These are phyloP conservation scores for Effrenium voratum DNA, from an alignment of 73 alveolate genomes.

Conservation along the genomic window DNA sequence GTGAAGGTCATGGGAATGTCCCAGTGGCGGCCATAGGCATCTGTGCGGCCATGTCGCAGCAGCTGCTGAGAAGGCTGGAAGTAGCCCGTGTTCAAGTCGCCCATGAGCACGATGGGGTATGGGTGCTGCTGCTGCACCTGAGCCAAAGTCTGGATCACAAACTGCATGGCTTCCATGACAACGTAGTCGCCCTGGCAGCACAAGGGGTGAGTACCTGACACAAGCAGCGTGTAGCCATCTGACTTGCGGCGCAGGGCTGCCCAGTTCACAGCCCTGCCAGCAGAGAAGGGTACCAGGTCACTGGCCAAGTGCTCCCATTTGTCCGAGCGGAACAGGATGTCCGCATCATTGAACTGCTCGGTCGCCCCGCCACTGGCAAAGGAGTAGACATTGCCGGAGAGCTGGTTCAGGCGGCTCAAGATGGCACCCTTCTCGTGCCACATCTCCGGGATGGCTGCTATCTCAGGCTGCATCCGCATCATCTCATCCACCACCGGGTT, in stretches of 20 bases:
- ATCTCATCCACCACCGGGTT: conserved; percentile 89
- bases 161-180: neutral
- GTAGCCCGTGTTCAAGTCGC: conserved; percentile 79
- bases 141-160: conserved; percentile 15
- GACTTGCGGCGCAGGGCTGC: conserved; percentile 87
- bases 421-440: conserved; percentile 87
- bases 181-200: conserved; percentile 16
- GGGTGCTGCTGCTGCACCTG: conserved; percentile 57
- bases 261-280: conserved; percentile 81
- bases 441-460: conserved; percentile 85
- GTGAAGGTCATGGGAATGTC: conserved; percentile 89
- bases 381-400: conserved; percentile 52
- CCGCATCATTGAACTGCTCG: conserved; percentile 89
- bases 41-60: conserved; percentile 50
- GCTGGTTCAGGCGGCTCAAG: conserved; percentile 55
- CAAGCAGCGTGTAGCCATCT: conserved; percentile 64
- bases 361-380: conserved; percentile 87
- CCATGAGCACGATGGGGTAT: conserved; percentile 84
- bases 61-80: conserved; percentile 17
- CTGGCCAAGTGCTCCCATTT: conserved; percentile 93
- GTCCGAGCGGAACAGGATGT: conserved; percentile 74
- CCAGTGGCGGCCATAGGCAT: conserved; percentile 81
- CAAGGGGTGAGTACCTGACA: conserved; percentile 24
- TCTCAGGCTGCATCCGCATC: conserved; percentile 90
- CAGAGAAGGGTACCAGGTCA: conserved; percentile 81